These are phyloP conservation scores for Candida fluviatilis DNA, from an alignment of 805 yeast genomes.

Conservation along the genomic window DNA sequence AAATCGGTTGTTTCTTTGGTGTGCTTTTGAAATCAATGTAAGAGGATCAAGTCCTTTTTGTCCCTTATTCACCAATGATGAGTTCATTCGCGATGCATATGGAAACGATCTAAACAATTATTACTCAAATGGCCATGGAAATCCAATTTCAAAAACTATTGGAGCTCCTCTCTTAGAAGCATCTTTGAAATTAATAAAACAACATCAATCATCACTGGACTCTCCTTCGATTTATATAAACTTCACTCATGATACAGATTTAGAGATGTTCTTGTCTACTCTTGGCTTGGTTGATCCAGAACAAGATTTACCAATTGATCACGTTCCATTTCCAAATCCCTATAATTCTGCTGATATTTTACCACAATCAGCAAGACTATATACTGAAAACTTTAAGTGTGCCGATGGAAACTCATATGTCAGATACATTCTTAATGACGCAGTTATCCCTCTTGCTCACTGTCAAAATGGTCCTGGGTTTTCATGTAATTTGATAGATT, in stretches of 20 bases:
- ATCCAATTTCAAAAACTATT: constrained; percentile 50
- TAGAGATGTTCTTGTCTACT: constrained; percentile 59
- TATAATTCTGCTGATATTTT: constrained; percentile 40
- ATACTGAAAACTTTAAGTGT: constrained; percentile 34
- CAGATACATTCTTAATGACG: constrained; percentile 36
- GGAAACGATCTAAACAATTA: constrained; percentile 54
- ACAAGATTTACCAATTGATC: constrained; percentile 41
- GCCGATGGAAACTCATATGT: constrained; percentile 25
- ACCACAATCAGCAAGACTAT: constrained; percentile 39
- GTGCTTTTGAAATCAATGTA: constrained; percentile 74
- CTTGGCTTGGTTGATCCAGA: constrained; percentile 51
- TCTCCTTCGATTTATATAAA: constrained; percentile 56
- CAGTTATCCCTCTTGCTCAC: constrained; percentile 32
- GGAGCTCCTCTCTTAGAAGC: constrained; percentile 53
- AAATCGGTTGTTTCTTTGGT: constrained; percentile 51
- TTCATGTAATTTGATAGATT: constrained; percentile 36
- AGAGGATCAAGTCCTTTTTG: constrained; percentile 67
- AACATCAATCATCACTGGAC: constrained; percentile 25
- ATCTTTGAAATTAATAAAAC: constrained; percentile 44
- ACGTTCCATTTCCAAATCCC: constrained; percentile 42
- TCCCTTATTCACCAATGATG: constrained; percentile 62
- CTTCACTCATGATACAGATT: constrained; percentile 72
- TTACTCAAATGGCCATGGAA: constrained; percentile 63
- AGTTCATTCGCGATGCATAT: constrained; percentile 61
- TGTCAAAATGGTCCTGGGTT: constrained; percentile 41